Base-by-base conservation (phyloP, 352 stramenopile species). In the Globisporangium carolinianum region DNA sequence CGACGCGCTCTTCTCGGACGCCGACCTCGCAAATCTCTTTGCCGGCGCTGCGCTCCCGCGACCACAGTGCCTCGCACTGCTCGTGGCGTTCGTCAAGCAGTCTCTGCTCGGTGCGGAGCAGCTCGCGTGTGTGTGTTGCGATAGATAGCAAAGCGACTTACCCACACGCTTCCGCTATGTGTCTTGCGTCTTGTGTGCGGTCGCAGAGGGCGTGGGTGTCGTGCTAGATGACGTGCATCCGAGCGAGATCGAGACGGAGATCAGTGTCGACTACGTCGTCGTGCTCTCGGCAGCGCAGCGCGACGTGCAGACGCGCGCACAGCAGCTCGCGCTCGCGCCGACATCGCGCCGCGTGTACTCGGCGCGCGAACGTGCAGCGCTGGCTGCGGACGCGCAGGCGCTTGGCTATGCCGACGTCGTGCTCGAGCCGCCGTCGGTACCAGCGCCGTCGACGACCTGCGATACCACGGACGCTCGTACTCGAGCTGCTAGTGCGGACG, bases 141-240 rank as follows among this genome's bases (percentile, higher is more conserved):
- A 12, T 8, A 47, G 42, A 7, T 5, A 17, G 2, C 0, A n/a
- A 32, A 47, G 42, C 15, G 12, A 12, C 42, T 47, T 11, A 8
- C 11, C 42, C 6, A 42, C 7, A 42, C 38, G 11, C 17, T 53
- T 8, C 15, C 35, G 49, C 15, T 7, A 6, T 53, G 15, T 24
- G 3, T n/a, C 15, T 32, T 6, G 2, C 11, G 24, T 46, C n/a
- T 1, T 17, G 24, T 32, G 3, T 32, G 24, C 24, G 24, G 24
- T 32, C 24, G 45, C 62, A 79, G 75, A 61, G 46, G 79, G 79
- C 39, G 61, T 88, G 7, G 81, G 81, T 2, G 66, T 89, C 41
- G 65, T 88, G 17, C 46, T 89, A 43, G 81, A 91, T 49, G 77
- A 87, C 51, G 66, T 91, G 7, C 73, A 83, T 24, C 76, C 78